These are phyloP conservation scores for Lathyrus aphaca DNA, from an alignment of 306 rosid species.

Conservation along the genomic window DNA sequence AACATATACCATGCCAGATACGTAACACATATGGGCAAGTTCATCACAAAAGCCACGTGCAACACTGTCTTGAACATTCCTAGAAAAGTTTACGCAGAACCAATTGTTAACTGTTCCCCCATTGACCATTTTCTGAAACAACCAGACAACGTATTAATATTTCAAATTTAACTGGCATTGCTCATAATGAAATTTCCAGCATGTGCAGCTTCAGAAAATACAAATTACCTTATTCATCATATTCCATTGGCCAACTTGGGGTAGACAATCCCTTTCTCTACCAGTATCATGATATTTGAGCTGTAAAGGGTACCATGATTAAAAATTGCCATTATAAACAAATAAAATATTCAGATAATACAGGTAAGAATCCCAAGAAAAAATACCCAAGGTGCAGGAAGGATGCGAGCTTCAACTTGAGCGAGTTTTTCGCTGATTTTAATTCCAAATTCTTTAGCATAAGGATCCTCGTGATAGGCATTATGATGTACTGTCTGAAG, in stretches of 20 bases:
- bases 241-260: constrained; percentile 99
- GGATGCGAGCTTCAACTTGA: constrained; percentile 96
- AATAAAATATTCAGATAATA: background rate
- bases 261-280: constrained; percentile 89
- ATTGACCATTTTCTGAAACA: constrained; percentile 93
- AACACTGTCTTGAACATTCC: constrained; percentile 75
- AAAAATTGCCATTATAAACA: background rate
- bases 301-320: constrained; percentile 45
- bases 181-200: background rate
- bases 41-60: constrained; percentile 79
- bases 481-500: constrained; percentile 86
- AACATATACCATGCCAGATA: constrained; percentile 86
- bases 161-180: background rate
- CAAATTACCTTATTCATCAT: constrained; percentile 90
- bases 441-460: constrained; percentile 90
- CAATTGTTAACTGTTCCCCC: constrained; percentile 87
- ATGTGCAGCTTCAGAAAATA: background rate
- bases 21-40: constrained; percentile 85
- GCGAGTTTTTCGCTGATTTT: constrained; percentile 89
- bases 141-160: background rate
- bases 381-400: constrained; percentile 92
- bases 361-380: background rate
- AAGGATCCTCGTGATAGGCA: constrained; percentile 83
- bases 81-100: constrained; percentile 89
- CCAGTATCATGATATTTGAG: constrained; percentile 95